A percentile compares a stretch with the other conserved stretches of the same genome.
phyloP scores from a whole-genome alignment of 768 basidiomycete genomes.

The Kockovaella imperatae region DNA sequence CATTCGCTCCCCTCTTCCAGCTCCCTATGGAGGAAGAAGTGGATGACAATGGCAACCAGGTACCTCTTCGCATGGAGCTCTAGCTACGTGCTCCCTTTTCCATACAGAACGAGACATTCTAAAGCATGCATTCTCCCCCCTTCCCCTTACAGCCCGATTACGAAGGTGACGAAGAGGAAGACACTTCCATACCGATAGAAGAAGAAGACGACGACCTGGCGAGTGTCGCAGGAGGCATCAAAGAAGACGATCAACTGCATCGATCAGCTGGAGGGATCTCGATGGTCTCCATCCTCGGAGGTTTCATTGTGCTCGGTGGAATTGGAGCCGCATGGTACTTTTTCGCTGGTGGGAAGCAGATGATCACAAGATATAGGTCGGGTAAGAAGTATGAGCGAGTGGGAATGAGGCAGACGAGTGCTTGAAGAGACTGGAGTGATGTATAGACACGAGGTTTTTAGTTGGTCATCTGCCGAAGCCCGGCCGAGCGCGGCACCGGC shows the following conservation, averaged over 20 bases:
- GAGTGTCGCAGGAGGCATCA: too few relatives aligned
- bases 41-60: slow-evolving; percentile 64
- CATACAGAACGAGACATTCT: slow-evolving; percentile 8
- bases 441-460: too few relatives aligned
- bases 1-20: slow-evolving; percentile 10
- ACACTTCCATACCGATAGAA: slow-evolving; percentile 17
- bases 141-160: neutral
- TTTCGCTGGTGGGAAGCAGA: too few relatives aligned
- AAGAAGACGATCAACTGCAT: slow-evolving; percentile 11
- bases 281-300: slow-evolving; percentile 44
- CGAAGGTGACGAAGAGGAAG: slow-evolving; percentile 6
- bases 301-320: slow-evolving; percentile 48
- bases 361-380: too few relatives aligned
- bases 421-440: too few relatives aligned
- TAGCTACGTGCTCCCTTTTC: slow-evolving; percentile 47
- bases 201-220: too few relatives aligned
- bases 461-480: too few relatives aligned
- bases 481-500: too few relatives aligned
- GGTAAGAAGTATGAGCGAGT: too few relatives aligned
- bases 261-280: slow-evolving; percentile 30
- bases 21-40: slow-evolving; percentile 49
- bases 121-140: slow-evolving; percentile 15
- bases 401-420: too few relatives aligned
- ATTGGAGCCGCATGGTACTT: neutral
- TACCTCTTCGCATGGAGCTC: slow-evolving; percentile 91